Evolutionary conservation across 192 early-diverging fungal genomes (phyloP), one percentile per base, ranked within the genome.

Genomic region (Backusella parvicylindrica): DNA sequence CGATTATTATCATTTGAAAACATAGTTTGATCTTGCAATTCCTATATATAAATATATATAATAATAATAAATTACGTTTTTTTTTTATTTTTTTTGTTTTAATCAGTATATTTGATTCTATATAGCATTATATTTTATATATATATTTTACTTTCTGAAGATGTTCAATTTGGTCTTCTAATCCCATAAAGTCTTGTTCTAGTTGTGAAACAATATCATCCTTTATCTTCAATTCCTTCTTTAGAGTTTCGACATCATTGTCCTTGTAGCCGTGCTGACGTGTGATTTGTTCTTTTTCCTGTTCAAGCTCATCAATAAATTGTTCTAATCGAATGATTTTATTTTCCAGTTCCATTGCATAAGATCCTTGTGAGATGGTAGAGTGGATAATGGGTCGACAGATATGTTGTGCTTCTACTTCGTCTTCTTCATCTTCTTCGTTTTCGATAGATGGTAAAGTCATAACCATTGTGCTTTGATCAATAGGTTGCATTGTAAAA

Each of bases 331-430:
- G 53, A 1, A 41, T 68, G 36, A 79, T 76, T 43, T 77, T 79
- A 12, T 74, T 76, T 63, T 79, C 72, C 16, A 83, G 43, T 36
- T 83, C 77, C 13, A 69, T 71, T 36, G 77, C 81, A 49, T 83
- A 79, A 15, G 75, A 78, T 1, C 75, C 75, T 74, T 79, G 76
- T 5, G 77, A 79, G 16, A 79, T 79, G 35, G 66, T 50, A 2
- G 81, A 83, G 41, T 79, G 77, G 47, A 83, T 79, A 16, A 83
- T 66, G 3, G 81, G 81, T 28, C 81, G 74, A 72, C 81, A 83
- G 12, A 83, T 83, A 50, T 83, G 81, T 47, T 83, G 81, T 30
- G 77, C 77, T 63, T 76, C 77, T 35, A 79, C 64, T 38, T 75
- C 77, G 35, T 68, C 50, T 7, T 82, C 73, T 69, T 76, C 73